These are phyloP conservation scores for Citrus maxima DNA, from an alignment of 345 rosid genomes.

Conservation along the genomic window DNA sequence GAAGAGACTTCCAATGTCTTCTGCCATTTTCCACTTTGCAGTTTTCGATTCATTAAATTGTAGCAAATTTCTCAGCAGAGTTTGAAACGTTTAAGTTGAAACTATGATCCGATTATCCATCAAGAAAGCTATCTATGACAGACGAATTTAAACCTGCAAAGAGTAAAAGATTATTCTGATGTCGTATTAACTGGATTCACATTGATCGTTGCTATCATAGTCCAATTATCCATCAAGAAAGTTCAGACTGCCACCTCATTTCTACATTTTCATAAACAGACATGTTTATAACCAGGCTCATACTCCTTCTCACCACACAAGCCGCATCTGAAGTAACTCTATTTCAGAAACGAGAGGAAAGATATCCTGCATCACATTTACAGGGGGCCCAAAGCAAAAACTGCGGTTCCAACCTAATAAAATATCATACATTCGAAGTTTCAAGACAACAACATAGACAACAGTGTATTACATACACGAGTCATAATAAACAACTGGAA, in stretches of 20 bases:
- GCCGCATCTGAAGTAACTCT: neutral
- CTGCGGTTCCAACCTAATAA: neutral
- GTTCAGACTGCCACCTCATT: neutral
- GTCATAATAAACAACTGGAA: constrained; percentile 25
- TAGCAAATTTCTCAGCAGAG: no score
- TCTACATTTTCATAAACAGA: neutral
- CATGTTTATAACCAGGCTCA: neutral
- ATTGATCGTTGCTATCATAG: neutral
- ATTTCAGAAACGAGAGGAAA: neutral
- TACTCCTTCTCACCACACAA: neutral
- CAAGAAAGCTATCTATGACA: no score
- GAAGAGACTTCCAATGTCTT: neutral
- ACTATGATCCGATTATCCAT: no score
- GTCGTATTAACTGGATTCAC: neutral
- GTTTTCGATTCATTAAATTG: no score
- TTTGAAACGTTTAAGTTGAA: no score
- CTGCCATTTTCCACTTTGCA: no score
- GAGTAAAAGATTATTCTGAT: no score
- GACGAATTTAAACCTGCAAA: no score
- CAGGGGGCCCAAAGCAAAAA: neutral
- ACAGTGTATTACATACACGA: constrained; percentile 4
- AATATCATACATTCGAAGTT: constrained; percentile 16
- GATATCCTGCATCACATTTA: neutral
- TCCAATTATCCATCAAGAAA: neutral
- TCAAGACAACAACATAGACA: constrained; percentile 36